These are phyloP conservation scores for Aspergillus jensenii DNA, from an alignment of 2,329 filamentous ascomycete species.

Conservation along the genomic window DNA sequence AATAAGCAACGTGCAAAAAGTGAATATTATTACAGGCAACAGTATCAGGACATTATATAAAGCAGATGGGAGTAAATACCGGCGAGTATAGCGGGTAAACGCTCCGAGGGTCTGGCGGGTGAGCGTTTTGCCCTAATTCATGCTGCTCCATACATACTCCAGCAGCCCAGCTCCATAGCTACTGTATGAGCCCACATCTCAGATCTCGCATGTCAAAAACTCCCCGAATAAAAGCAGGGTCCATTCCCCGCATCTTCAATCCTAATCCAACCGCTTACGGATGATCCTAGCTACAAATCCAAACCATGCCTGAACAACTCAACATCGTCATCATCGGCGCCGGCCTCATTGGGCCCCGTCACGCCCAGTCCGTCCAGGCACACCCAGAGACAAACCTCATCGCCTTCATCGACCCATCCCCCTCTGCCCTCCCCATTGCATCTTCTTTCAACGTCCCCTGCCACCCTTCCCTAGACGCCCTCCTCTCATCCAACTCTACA, in stretches of 20 bases:
- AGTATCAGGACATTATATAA: neutral
- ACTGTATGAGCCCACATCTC: neutral
- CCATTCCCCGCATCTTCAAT: no score
- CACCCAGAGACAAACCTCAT: conserved; percentile 41
- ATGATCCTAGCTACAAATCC: neutral
- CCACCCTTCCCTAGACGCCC: conserved; percentile 42
- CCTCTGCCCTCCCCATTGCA: conserved; percentile 37
- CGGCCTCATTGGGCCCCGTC: conserved; percentile 53
- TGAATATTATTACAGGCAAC: no score
- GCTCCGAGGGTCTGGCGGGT: neutral
- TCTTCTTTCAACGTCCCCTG: conserved; percentile 38
- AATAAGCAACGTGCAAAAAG: no score
- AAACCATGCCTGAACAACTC: neutral
- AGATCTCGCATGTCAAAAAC: neutral
- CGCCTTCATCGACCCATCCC: conserved; percentile 50
- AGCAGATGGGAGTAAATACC: neutral
- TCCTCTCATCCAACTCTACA: conserved; percentile 41
- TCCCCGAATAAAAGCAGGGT: neutral
- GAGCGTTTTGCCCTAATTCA: conserved; percentile 1
- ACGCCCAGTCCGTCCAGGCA: conserved; percentile 46
- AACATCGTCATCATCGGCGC: conserved; percentile 47
- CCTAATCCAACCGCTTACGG: no score
- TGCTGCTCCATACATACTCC: neutral
- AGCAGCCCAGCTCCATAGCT: neutral
- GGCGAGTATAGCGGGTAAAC: conserved; percentile 6